Percentiles rank a stretch among this genome's conserved stretches.
Conservation (phyloP, 208 protist genomes). For the Trypanosoma cruzi region DNA sequence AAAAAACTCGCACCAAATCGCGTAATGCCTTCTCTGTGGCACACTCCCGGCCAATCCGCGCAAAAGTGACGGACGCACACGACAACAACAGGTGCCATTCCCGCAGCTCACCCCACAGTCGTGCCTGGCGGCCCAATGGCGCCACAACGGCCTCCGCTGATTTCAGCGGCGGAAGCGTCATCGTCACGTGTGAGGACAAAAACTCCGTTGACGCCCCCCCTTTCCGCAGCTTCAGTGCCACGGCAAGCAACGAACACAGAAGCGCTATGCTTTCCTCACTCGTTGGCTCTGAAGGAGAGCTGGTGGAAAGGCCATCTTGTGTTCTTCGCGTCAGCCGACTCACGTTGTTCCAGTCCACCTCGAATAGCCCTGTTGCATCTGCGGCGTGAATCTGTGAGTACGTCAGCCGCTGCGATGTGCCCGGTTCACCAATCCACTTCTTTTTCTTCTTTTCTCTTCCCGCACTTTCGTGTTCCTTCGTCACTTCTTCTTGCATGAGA, state of each 20-base stretch:
- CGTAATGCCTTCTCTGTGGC: neutral
- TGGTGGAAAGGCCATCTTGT: neutral
- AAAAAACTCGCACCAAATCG: neutral
- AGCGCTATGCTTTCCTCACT: conserved; percentile 17
- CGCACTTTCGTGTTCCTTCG: neutral
- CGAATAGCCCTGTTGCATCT: conserved; percentile 12
- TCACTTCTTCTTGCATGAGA: neutral
- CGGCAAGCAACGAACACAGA: conserved; percentile 22
- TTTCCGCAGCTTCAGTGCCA: conserved; percentile 13
- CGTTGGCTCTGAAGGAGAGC: neutral
- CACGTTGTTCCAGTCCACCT: conserved; percentile 14
- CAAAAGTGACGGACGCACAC: conserved; percentile 16
- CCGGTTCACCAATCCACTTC: neutral
- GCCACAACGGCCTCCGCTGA: conserved; percentile 17
- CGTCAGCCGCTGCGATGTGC: neutral
- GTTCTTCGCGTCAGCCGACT: neutral
- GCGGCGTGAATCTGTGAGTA: conserved; percentile 1
- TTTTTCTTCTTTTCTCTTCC: neutral
- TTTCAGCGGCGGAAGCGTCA: conserved; percentile 6
- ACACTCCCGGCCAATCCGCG: neutral
- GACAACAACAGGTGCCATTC: conserved; percentile 20
- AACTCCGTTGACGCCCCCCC: conserved; percentile 3
- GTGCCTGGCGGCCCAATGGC: conserved; percentile 16
- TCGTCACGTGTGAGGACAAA: neutral
- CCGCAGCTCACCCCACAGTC: conserved; percentile 21